These are phyloP conservation scores for Raffaelea arxii DNA, from an alignment of 2,329 filamentous ascomycete species.

Conservation along the genomic window DNA sequence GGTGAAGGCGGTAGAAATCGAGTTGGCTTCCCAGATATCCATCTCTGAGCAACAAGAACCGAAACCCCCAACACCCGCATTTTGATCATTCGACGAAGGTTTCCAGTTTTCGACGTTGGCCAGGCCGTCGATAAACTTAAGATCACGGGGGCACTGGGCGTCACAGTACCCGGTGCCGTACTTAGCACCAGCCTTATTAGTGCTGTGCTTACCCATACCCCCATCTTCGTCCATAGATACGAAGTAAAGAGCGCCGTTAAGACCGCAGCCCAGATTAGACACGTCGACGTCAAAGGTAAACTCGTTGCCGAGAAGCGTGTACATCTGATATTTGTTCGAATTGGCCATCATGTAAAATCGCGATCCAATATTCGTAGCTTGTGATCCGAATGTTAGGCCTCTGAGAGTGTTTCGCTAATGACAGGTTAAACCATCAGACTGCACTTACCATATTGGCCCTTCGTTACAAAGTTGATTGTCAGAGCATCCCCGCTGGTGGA, in stretches of 20 bases:
- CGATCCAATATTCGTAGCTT: slow-evolving; percentile 27
- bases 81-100: slow-evolving; percentile 38
- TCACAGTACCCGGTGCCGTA: slow-evolving; percentile 47
- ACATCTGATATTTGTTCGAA: slow-evolving; percentile 28
- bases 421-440: too few relatives aligned
- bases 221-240: slow-evolving; percentile 40
- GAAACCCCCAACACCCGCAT: slow-evolving; percentile 36
- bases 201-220: slow-evolving; percentile 32
- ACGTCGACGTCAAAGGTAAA: slow-evolving; percentile 58
- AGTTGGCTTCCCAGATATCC: slow-evolving; percentile 55
- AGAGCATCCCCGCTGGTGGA: slow-evolving; percentile 37
- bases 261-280: slow-evolving; percentile 50
- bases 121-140: slow-evolving; percentile 38
- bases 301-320: slow-evolving; percentile 50
- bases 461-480: slow-evolving; percentile 36
- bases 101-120: slow-evolving; percentile 30
- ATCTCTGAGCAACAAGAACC: slow-evolving; percentile 50
- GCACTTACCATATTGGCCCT: slow-evolving; percentile 20
- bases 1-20: slow-evolving; percentile 47
- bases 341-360: slow-evolving; percentile 23
- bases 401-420: too few relatives aligned
- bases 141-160: slow-evolving; percentile 32
- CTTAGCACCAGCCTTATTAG: slow-evolving; percentile 35
- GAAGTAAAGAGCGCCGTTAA: slow-evolving; percentile 50
- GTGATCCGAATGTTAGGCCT: too few relatives aligned